Conservation (phyloP, 202 grass and related monocot species). For the Panicum virgatum region DNA sequence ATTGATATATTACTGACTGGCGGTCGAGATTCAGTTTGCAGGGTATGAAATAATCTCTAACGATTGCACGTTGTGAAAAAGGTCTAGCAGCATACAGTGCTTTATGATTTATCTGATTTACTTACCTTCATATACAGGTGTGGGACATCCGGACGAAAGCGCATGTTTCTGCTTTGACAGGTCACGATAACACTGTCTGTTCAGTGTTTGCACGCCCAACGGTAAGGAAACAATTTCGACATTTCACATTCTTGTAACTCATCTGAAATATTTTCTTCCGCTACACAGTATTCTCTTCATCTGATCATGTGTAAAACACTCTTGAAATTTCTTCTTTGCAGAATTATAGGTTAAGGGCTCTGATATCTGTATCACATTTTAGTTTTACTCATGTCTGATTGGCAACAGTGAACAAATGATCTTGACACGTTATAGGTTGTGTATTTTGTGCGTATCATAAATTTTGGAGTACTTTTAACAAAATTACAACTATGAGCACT, state of each 20-base stretch:
- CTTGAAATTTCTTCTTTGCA: neutral
- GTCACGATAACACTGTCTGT: slow-evolving; percentile 96
- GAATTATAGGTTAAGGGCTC: neutral
- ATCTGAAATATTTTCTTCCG: slow-evolving; percentile 15
- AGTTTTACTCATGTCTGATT: neutral
- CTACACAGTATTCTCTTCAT: neutral
- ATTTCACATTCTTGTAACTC: neutral
- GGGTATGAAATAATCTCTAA: slow-evolving; percentile 54
- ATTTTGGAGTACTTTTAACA: neutral
- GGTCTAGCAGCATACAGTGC: neutral
- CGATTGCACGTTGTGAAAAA: slow-evolving; percentile 15
- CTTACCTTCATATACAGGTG: slow-evolving; percentile 52
- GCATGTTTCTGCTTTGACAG: slow-evolving; percentile 97
- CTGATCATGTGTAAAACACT: neutral
- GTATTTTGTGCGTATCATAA: neutral
- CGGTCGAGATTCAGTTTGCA: slow-evolving; percentile 98
- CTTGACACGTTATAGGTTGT: slow-evolving; percentile 1
- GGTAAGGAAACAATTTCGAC: slow-evolving; percentile 49
- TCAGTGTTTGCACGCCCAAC: slow-evolving; percentile 95
- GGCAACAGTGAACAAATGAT: neutral
- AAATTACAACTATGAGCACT: neutral
- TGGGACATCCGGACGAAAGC: slow-evolving; percentile 97
- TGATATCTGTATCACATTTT: slow-evolving; percentile 1
- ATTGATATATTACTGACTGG: slow-evolving; percentile 92
- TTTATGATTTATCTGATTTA: neutral